Evolutionary conservation across 2,329 filamentous ascomycete species (phyloP).

Genomic region (Beauveria scarabaeidicola): DNA sequence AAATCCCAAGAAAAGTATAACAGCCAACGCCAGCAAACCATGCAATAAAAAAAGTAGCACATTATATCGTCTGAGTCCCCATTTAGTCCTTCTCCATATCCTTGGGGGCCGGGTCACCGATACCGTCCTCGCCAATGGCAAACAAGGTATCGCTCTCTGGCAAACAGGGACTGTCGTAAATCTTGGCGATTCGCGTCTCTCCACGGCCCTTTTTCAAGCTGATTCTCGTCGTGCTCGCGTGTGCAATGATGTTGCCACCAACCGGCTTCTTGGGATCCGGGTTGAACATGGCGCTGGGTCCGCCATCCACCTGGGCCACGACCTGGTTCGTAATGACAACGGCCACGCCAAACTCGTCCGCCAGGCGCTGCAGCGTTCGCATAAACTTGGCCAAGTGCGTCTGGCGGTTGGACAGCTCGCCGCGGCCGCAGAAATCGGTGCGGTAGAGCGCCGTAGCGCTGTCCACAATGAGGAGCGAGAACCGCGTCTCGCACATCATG

Average conservation of each 20-base stretch:
- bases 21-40: conserved; percentile 24
- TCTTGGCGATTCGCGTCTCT: conserved; percentile 96
- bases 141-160: conserved; percentile 96
- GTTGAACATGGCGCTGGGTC: conserved; percentile 96
- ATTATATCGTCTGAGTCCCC: conserved; percentile 13
- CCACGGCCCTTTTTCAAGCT: conserved; percentile 92
- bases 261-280: conserved; percentile 99
- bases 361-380: conserved; percentile 70
- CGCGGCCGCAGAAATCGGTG: conserved; percentile 94
- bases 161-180: conserved; percentile 95
- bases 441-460: conserved; percentile 92
- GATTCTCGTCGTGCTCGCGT: conserved; percentile 89
- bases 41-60: conserved; percentile 18
- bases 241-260: conserved; percentile 96
- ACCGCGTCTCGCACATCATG: conserved; percentile 99
- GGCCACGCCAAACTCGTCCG: conserved; percentile 85
- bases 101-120: conserved; percentile 91
- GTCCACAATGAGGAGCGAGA: conserved; percentile 91
- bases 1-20: conserved; percentile 1
- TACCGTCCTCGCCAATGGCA: conserved; percentile 94
- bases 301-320: conserved; percentile 94
- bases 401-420: conserved; percentile 89
- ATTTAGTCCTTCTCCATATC: conserved; percentile 74
- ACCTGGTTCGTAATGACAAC: conserved; percentile 99
- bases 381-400: conserved; percentile 84